These are phyloP conservation scores for Kwoniella newhampshirensis DNA, from an alignment of 768 basidiomycete species.

Conservation along the genomic window DNA sequence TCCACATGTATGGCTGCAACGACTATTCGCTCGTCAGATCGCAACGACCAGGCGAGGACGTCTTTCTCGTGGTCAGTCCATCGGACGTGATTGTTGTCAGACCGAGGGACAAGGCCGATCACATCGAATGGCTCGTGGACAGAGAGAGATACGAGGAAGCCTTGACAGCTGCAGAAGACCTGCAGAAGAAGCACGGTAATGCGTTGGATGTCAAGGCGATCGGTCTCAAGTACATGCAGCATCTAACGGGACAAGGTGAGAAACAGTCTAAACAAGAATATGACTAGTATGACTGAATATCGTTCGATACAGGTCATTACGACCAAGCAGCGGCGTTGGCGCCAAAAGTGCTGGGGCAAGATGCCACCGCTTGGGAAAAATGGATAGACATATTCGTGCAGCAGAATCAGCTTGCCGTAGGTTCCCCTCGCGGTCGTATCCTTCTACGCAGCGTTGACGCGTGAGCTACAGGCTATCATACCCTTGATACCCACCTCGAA, in stretches of 20 bases:
- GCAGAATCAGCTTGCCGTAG: constrained; percentile 72
- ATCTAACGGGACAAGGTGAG: constrained; percentile 77
- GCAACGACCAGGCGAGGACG: constrained; percentile 56
- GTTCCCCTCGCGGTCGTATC: constrained; percentile 34
- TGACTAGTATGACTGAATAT: no score
- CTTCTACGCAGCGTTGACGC: neutral
- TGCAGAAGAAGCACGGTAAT: constrained; percentile 58
- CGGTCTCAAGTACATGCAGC: constrained; percentile 80
- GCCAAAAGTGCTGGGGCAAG: constrained; percentile 78
- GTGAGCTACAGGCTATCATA: constrained; percentile 67
- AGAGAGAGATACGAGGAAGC: constrained; percentile 84
- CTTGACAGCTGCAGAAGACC: constrained; percentile 70
- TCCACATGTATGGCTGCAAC: constrained; percentile 82
- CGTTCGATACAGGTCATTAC: constrained; percentile 60
- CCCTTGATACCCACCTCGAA: constrained; percentile 80
- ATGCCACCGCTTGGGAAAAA: constrained; percentile 85
- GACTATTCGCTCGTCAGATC: constrained; percentile 74
- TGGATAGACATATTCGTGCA: constrained; percentile 91
- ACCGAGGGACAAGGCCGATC: constrained; percentile 82
- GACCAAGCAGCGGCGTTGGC: constrained; percentile 75
- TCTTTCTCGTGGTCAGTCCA: constrained; percentile 83
- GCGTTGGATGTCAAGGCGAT: constrained; percentile 59
- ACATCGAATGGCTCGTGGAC: constrained; percentile 89
- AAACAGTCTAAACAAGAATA: no score
- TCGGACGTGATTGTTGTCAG: constrained; percentile 82